A percentile compares a stretch with the other conserved stretches of the same genome.
These are phyloP conservation scores for Colletotrichum sp. DNA, from an alignment of 2,329 filamentous ascomycete genomes.

Conservation along the genomic window DNA sequence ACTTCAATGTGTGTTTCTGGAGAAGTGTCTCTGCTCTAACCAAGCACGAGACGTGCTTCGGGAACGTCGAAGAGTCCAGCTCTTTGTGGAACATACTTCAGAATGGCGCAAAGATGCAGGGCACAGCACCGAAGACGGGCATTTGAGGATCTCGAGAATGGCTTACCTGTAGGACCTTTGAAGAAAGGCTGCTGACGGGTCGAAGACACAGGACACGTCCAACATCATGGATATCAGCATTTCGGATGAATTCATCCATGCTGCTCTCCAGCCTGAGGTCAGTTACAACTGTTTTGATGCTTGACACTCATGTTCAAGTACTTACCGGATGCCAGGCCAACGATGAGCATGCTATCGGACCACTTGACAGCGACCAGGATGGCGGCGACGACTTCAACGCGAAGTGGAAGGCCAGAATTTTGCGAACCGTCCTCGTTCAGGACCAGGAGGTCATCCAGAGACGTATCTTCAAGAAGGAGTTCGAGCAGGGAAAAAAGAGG, in stretches of 20 bases:
- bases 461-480: neutral
- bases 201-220: neutral
- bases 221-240: neutral
- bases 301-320: neutral
- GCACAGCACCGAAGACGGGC: neutral
- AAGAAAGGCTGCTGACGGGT: constrained; percentile 2
- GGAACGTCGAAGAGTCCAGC: neutral
- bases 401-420: neutral
- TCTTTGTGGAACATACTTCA: neutral
- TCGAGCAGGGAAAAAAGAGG: neutral
- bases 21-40: neutral
- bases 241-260: neutral
- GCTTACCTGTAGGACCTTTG: constrained; percentile 8
- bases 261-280: neutral
- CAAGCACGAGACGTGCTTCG: neutral
- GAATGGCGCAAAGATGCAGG: constrained; percentile 1
- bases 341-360: neutral
- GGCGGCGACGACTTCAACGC: neutral
- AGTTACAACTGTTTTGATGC: neutral
- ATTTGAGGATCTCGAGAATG: neutral
- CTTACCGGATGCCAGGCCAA: neutral
- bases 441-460: neutral
- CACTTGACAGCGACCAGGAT: neutral
- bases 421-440: neutral
- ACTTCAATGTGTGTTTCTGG: neutral